These are phyloP conservation scores for Myriosclerotinia curreyana DNA, from an alignment of 2,329 filamentous ascomycete genomes.

Conservation along the genomic window DNA sequence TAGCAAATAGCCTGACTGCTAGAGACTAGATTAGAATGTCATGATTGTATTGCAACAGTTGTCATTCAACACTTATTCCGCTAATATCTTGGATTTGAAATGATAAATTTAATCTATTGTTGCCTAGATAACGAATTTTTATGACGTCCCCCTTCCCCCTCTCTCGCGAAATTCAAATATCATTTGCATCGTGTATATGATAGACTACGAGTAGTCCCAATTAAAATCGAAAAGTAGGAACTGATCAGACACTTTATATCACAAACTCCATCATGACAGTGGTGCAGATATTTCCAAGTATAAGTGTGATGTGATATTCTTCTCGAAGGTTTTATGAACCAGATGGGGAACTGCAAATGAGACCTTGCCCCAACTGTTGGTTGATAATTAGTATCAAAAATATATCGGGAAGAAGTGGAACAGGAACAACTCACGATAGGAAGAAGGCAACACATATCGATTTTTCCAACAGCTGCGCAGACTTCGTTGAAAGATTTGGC, in stretches of 20 bases:
- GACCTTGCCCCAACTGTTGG: slow-evolving; percentile 10
- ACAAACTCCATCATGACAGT: too few relatives aligned
- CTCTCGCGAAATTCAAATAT: not conserved
- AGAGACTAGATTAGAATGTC: too few relatives aligned
- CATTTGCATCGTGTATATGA: not conserved
- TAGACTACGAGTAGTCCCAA: not conserved
- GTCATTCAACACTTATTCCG: too few relatives aligned
- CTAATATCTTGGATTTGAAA: not conserved
- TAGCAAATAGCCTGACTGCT: too few relatives aligned
- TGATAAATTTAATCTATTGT: not conserved
- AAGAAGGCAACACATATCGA: slow-evolving; percentile 54
- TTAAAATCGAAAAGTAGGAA: too few relatives aligned
- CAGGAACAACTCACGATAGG: slow-evolving; percentile 42
- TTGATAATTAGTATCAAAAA: not conserved
- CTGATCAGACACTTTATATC: too few relatives aligned
- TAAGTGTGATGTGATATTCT: too few relatives aligned
- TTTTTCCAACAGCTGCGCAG: slow-evolving; percentile 36
- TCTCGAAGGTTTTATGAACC: not conserved
- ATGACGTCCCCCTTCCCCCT: not conserved
- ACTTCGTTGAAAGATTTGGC: slow-evolving; percentile 42
- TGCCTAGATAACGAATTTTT: not conserved
- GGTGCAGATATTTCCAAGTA: too few relatives aligned
- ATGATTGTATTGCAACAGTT: not conserved
- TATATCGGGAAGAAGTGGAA: not conserved
- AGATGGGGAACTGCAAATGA: slow-evolving; percentile 7